Conservation (phyloP, 1,284 basidiomycete species). For the Rhodotorula glutinis region DNA sequence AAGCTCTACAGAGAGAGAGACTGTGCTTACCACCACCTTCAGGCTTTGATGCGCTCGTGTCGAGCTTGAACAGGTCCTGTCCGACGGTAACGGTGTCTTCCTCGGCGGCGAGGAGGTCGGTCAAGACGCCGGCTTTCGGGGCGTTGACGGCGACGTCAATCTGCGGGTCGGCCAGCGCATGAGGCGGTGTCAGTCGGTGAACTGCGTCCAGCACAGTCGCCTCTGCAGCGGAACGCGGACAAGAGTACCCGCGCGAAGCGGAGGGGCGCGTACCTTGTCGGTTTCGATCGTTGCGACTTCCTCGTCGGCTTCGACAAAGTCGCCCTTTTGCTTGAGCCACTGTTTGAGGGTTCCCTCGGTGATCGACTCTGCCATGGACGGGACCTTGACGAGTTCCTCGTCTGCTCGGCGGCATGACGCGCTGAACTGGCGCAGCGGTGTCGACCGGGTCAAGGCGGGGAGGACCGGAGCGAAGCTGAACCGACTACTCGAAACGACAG, state of each 20-base stretch:
- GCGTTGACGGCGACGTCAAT: slow-evolving; percentile 98
- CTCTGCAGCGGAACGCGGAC: too few species aligned
- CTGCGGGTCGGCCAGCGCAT: slow-evolving; percentile 52
- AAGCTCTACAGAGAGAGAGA: neutral
- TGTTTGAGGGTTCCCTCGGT: slow-evolving; percentile 95
- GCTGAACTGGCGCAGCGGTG: neutral
- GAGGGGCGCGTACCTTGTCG: slow-evolving; percentile 72
- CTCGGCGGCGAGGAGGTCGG: slow-evolving; percentile 80
- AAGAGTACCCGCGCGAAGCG: too few species aligned
- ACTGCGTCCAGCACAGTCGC: too few species aligned
- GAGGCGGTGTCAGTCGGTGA: neutral
- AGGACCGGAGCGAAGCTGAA: neutral
- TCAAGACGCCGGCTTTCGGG: slow-evolving; percentile 80
- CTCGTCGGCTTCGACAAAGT: slow-evolving; percentile 85
- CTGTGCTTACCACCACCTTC: slow-evolving; percentile 54
- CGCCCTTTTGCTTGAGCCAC: slow-evolving; percentile 92
- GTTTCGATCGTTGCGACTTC: slow-evolving; percentile 98
- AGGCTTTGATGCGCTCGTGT: slow-evolving; percentile 60
- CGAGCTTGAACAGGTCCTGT: slow-evolving; percentile 89
- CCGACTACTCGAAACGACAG: neutral
- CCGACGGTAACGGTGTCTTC: slow-evolving; percentile 94
- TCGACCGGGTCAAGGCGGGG: neutral
- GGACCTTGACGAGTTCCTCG: slow-evolving; percentile 73
- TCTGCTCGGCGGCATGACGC: neutral
- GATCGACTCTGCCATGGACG: slow-evolving; percentile 98